These are phyloP conservation scores for Ilex aquifolium DNA, from an alignment of 257 asterid genomes.

Conservation along the genomic window DNA sequence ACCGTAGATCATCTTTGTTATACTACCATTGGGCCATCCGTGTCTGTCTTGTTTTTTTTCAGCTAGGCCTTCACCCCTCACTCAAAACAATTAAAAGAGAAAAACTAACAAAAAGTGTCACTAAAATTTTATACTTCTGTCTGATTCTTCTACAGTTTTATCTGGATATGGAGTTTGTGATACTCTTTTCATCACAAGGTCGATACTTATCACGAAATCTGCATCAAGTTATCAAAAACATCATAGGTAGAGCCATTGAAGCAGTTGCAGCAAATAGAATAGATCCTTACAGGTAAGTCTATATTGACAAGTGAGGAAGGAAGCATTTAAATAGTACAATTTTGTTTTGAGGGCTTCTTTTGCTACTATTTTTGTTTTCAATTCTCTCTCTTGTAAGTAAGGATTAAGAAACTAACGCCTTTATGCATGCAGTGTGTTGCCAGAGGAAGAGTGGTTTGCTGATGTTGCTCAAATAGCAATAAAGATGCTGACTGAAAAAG, in stretches of 20 bases:
- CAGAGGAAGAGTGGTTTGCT: slow-evolving; percentile 95
- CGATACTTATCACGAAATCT: slow-evolving; percentile 81
- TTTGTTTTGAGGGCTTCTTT: too few species aligned
- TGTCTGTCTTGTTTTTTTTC: too few species aligned
- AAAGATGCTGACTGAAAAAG: slow-evolving; percentile 67
- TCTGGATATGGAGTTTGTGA: slow-evolving; percentile 95
- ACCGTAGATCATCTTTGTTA: too few species aligned
- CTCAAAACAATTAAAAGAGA: too few species aligned
- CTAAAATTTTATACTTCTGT: not conserved
- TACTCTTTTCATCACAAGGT: slow-evolving; percentile 89
- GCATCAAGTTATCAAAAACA: slow-evolving; percentile 86
- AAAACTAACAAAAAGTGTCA: not conserved
- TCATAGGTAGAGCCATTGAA: slow-evolving; percentile 78
- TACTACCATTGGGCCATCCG: too few species aligned
- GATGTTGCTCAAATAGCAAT: slow-evolving; percentile 91
- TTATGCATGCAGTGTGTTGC: slow-evolving; percentile 40
- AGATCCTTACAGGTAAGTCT: slow-evolving; percentile 69
- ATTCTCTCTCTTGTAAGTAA: too few species aligned
- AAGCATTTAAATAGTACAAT: too few species aligned
- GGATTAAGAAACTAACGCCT: too few species aligned
- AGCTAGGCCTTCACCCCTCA: too few species aligned
- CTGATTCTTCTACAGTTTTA: slow-evolving; percentile 50
- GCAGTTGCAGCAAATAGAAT: slow-evolving; percentile 71
- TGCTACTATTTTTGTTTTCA: too few species aligned
- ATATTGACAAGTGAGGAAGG: not conserved